Evolutionary conservation across 148 eudicot species (phyloP).

Genomic region (Camellia lanceoleosa): DNA sequence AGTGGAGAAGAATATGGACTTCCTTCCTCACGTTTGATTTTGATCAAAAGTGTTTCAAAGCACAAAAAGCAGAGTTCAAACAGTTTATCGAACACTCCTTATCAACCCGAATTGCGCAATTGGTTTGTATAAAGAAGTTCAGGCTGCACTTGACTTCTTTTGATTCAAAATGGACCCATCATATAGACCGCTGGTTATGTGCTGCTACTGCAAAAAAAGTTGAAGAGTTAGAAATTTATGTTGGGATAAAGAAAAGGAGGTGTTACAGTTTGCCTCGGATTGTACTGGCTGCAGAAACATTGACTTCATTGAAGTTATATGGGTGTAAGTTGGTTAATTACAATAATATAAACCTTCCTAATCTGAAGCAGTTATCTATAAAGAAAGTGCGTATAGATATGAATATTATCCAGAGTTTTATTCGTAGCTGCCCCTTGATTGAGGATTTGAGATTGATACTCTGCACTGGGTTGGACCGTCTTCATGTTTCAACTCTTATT

Average conservation of each 20-base stretch:
- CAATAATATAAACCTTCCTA: slow-evolving; percentile 20
- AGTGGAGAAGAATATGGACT: slow-evolving; percentile 32
- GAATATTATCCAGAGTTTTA: slow-evolving; percentile 21
- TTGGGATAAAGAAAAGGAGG: background rate
- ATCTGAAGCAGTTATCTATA: slow-evolving; percentile 30
- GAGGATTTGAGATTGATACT: slow-evolving; percentile 37
- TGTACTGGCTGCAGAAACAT: slow-evolving; percentile 16
- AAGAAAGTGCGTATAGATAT: slow-evolving; percentile 19
- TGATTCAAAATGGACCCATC: slow-evolving; percentile 4
- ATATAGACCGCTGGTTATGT: slow-evolving; percentile 25
- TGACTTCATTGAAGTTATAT: slow-evolving; percentile 32
- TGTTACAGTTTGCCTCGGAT: slow-evolving; percentile 23
- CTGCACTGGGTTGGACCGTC: slow-evolving; percentile 11
- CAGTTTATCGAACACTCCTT: slow-evolving; percentile 24
- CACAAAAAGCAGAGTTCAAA: slow-evolving; percentile 18
- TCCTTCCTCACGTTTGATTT: slow-evolving; percentile 34
- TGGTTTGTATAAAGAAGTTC: slow-evolving; percentile 32
- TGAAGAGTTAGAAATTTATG: slow-evolving; percentile 32
- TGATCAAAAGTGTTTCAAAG: slow-evolving; percentile 27
- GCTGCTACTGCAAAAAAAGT: slow-evolving; percentile 28
- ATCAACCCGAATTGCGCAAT: slow-evolving; percentile 20
- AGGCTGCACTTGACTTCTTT: slow-evolving; percentile 20
- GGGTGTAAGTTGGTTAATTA: slow-evolving; percentile 20
- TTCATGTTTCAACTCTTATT: slow-evolving; percentile 23
- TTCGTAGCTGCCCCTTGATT: slow-evolving; percentile 29